phyloP scores from a whole-genome alignment of 805 yeast genomes.

The Tetrapisispora namnaoensis region DNA sequence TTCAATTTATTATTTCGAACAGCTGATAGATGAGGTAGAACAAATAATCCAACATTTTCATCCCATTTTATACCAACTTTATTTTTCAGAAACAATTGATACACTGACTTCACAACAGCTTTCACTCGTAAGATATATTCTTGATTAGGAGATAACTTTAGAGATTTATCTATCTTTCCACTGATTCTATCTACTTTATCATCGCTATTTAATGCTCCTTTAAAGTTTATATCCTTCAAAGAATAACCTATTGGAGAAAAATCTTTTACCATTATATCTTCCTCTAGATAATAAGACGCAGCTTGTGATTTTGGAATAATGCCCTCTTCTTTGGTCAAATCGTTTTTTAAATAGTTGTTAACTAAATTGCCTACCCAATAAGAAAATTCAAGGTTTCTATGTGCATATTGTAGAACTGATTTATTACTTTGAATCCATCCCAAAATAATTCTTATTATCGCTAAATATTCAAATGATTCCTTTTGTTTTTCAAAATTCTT shows the following conservation, averaged over 20 bases:
- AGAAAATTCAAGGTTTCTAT: slow-evolving; percentile 26
- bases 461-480: slow-evolving; percentile 17
- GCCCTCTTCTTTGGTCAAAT: slow-evolving; percentile 1
- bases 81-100: slow-evolving; percentile 13
- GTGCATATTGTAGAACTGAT: slow-evolving; percentile 31
- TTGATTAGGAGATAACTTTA: slow-evolving; percentile 4
- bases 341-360: slow-evolving; percentile 22
- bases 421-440: slow-evolving; percentile 50
- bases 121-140: slow-evolving; percentile 10
- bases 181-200: slow-evolving; percentile 14
- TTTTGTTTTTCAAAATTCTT: slow-evolving; percentile 20
- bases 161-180: slow-evolving; percentile 9
- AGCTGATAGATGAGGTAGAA: not conserved
- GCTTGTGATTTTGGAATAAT: slow-evolving; percentile 28
- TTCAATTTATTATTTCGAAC: not conserved
- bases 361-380: slow-evolving; percentile 23
- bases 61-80: slow-evolving; percentile 15
- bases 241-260: slow-evolving; percentile 45
- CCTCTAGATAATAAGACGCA: slow-evolving; percentile 48
- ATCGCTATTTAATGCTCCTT: slow-evolving; percentile 8
- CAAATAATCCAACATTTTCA: not conserved
- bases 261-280: slow-evolving; percentile 56
- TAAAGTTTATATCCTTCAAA: slow-evolving; percentile 54
- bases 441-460: slow-evolving; percentile 41
- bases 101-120: slow-evolving; percentile 11